phyloP scores from a whole-genome alignment of 2,329 filamentous ascomycete genomes.

The Fusarium brevicatenulatum region DNA sequence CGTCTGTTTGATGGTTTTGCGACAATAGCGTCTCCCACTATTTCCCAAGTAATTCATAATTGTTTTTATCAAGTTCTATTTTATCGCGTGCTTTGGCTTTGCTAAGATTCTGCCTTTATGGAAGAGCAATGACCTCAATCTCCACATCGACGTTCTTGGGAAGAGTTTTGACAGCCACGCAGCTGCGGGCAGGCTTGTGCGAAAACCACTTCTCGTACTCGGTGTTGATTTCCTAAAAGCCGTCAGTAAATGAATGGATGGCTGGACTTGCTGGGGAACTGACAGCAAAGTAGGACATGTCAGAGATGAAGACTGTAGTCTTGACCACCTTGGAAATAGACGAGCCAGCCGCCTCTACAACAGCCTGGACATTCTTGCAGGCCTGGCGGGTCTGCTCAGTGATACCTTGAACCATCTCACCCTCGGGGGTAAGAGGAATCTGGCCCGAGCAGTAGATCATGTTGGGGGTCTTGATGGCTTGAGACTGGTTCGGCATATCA shows the following conservation, averaged over 20 bases:
- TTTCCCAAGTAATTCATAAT: not conserved
- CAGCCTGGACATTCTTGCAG: constrained; percentile 83
- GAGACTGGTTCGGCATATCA: constrained; percentile 58
- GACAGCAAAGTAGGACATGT: constrained; percentile 87
- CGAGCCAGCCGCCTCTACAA: constrained; percentile 84
- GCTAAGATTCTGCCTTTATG: constrained; percentile 51
- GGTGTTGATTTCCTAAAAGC: constrained; percentile 76
- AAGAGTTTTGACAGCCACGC: constrained; percentile 88
- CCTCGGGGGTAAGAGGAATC: constrained; percentile 73
- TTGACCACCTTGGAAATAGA: constrained; percentile 85
- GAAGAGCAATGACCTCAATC: constrained; percentile 87
- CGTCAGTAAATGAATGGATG: not conserved
- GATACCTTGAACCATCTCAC: constrained; percentile 68
- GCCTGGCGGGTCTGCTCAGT: constrained; percentile 70
- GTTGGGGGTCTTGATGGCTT: constrained; percentile 72
- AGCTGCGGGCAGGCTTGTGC: constrained; percentile 88
- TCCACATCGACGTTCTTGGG: constrained; percentile 88
- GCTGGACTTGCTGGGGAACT: constrained; percentile 32
- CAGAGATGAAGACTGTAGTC: constrained; percentile 88
- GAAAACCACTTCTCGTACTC: constrained; percentile 86
- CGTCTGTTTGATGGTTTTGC: not conserved
- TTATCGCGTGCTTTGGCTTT: not conserved
- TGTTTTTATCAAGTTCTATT: not conserved
- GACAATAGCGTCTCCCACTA: not conserved
- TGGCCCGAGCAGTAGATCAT: constrained; percentile 76